These are phyloP conservation scores for Boletus subparvulus DNA, from an alignment of 768 basidiomycete species.

Conservation along the genomic window DNA sequence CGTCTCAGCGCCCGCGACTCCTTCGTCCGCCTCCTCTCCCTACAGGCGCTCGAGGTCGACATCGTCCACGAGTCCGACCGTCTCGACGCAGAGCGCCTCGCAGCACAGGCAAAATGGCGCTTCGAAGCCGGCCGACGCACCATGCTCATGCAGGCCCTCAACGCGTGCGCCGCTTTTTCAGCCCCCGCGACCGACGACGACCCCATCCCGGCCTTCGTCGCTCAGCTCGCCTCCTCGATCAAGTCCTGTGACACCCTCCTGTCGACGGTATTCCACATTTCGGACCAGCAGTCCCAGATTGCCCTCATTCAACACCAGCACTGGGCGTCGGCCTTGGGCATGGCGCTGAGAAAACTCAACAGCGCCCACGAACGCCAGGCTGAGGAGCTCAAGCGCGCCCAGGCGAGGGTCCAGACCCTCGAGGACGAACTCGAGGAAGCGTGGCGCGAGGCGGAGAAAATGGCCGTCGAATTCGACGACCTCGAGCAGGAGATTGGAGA, in stretches of 20 bases:
- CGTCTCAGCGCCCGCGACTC: conserved; percentile 66
- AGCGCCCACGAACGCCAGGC: conserved; percentile 67
- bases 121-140: conserved; percentile 65
- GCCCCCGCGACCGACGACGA: too few species aligned
- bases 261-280: conserved; percentile 54
- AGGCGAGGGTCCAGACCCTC: conserved; percentile 50
- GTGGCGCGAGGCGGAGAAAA: conserved; percentile 73
- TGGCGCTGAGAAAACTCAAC: conserved; percentile 80
- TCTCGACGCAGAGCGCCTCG: conserved; percentile 49
- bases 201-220: conserved; percentile 48
- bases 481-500: conserved; percentile 40
- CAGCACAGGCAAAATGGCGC: conserved; percentile 64
- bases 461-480: conserved; percentile 72
- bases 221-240: conserved; percentile 60
- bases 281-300: conserved; percentile 67
- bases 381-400: conserved; percentile 51
- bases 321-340: conserved; percentile 71
- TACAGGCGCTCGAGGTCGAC: conserved; percentile 57
- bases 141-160: conserved; percentile 70
- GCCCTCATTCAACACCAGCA: conserved; percentile 60
- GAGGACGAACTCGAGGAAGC: conserved; percentile 76
- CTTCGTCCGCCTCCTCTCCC: conserved; percentile 66
- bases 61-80: conserved; percentile 60
- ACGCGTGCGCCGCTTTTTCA: background rate
- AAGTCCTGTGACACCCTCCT: conserved; percentile 57